These are phyloP conservation scores for Chlorociboria aeruginascens DNA, from an alignment of 495 filamentous ascomycete species.

Conservation along the genomic window DNA sequence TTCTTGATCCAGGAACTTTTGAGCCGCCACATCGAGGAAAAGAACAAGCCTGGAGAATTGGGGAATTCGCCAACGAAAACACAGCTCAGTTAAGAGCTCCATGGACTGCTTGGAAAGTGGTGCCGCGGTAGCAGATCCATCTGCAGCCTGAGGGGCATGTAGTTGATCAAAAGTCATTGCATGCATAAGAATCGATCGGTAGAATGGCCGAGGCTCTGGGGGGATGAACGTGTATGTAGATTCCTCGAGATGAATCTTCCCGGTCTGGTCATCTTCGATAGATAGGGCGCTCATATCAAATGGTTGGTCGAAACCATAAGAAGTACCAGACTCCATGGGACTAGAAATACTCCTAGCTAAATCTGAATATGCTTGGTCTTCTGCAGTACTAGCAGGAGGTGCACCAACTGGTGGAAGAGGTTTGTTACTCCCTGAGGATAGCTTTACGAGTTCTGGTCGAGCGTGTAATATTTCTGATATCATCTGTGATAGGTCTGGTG, in stretches of 20 bases:
- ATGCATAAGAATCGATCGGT: conserved; percentile 64
- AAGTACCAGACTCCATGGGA: conserved; percentile 21
- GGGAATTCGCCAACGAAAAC: conserved; percentile 83
- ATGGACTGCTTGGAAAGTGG: conserved; percentile 71
- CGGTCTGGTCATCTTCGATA: conserved; percentile 39
- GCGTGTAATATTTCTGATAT: conserved; percentile 81
- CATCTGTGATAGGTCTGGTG: conserved; percentile 75
- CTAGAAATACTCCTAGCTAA: conserved; percentile 35
- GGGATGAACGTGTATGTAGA: conserved; percentile 75
- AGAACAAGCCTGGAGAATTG: conserved; percentile 67
- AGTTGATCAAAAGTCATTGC: conserved; percentile 51
- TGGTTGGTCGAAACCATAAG: conserved; percentile 66
- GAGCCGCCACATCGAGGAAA: conserved; percentile 72
- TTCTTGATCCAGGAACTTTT: conserved; percentile 79
- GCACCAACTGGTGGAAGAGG: conserved; percentile 30
- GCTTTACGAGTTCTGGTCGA: conserved; percentile 74
- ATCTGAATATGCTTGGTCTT: conserved; percentile 46
- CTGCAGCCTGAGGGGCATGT: conserved; percentile 23
- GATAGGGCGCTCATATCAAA: conserved; percentile 65
- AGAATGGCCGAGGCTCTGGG: conserved; percentile 67
- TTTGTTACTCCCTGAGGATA: conserved; percentile 23
- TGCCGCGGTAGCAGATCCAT: conserved; percentile 37
- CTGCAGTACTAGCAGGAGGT: conserved; percentile 19
- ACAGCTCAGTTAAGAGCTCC: conserved; percentile 76
- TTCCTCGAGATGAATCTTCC: conserved; percentile 30